Evolutionary conservation across 2,329 filamentous ascomycete species (phyloP).

Genomic region (Verruconis gallopava): DNA sequence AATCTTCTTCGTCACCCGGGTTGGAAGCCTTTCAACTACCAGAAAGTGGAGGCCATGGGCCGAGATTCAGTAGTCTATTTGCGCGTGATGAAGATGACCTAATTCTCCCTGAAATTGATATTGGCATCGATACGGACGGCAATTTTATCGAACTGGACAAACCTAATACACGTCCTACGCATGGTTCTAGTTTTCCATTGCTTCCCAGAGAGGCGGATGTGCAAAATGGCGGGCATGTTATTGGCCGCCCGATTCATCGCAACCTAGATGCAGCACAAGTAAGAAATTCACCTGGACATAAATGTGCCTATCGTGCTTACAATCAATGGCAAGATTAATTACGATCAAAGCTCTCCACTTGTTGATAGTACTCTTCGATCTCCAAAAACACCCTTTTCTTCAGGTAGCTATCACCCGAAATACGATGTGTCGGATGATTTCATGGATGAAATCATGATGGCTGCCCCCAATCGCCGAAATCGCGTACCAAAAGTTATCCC

Average conservation of each 20-base stretch:
- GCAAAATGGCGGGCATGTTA: too few species aligned
- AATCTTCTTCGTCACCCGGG: conserved; percentile 14
- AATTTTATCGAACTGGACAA: conserved; percentile 32
- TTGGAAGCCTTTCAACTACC: conserved; percentile 27
- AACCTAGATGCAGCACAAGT: too few species aligned
- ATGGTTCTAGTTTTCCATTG: too few species aligned
- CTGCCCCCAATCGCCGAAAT: conserved; percentile 17
- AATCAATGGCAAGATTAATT: too few species aligned
- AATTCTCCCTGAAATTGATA: conserved; percentile 24
- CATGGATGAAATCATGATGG: too few species aligned
- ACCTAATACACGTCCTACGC: too few species aligned
- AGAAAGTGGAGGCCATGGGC: conserved; percentile 21
- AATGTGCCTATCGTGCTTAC: too few species aligned
- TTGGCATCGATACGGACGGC: conserved; percentile 48
- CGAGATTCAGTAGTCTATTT: conserved; percentile 34
- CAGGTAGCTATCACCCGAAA: background rate
- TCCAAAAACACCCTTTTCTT: conserved; percentile 1
- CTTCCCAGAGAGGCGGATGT: too few species aligned
- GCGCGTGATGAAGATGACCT: conserved; percentile 7
- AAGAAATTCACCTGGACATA: too few species aligned
- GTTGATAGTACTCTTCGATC: too few species aligned
- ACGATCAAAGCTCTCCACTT: too few species aligned
- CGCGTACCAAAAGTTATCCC: conserved; percentile 29
- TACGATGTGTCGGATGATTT: background rate
- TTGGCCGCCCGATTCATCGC: too few species aligned